A percentile compares a stretch with the other conserved stretches of the same genome.
Evolutionary conservation across 176 grass and related monocot species (phyloP).

Genomic region (Lolium multiflorum): DNA sequence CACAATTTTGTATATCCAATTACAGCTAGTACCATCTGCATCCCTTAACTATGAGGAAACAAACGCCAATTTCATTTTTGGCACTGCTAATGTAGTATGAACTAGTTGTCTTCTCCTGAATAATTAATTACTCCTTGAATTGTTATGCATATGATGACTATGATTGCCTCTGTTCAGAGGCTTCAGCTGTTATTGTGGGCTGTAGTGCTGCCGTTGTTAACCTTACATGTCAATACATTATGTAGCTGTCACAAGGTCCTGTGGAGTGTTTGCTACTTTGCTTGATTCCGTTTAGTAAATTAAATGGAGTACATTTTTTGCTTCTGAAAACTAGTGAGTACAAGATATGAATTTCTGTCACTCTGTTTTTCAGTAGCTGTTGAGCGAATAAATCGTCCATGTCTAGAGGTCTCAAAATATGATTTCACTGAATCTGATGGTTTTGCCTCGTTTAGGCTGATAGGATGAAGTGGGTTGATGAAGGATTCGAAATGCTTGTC

Average conservation of each 20-base stretch:
- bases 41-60: constrained; percentile 4
- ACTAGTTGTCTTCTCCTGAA: neutral
- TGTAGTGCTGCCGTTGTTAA: neutral
- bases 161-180: neutral
- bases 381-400: neutral
- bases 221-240: too few relatives aligned
- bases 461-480: constrained; percentile 89
- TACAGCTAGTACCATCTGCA: neutral
- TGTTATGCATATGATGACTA: neutral
- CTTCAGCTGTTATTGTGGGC: neutral
- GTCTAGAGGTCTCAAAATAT: neutral
- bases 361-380: neutral
- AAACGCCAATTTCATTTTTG: neutral
- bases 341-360: neutral
- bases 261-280: neutral
- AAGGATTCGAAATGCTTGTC: constrained; percentile 84
- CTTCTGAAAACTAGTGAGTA: neutral
- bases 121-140: neutral
- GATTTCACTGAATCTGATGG: neutral
- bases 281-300: neutral
- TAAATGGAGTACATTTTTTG: neutral
- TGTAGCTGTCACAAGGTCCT: too few relatives aligned
- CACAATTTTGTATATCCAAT: neutral
- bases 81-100: neutral
- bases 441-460: constrained; percentile 57